Percentiles rank a stretch among this genome's conserved stretches.
These are phyloP conservation scores for Lodderomyces theae DNA, from an alignment of 1,139 yeast species.

Conservation along the genomic window DNA sequence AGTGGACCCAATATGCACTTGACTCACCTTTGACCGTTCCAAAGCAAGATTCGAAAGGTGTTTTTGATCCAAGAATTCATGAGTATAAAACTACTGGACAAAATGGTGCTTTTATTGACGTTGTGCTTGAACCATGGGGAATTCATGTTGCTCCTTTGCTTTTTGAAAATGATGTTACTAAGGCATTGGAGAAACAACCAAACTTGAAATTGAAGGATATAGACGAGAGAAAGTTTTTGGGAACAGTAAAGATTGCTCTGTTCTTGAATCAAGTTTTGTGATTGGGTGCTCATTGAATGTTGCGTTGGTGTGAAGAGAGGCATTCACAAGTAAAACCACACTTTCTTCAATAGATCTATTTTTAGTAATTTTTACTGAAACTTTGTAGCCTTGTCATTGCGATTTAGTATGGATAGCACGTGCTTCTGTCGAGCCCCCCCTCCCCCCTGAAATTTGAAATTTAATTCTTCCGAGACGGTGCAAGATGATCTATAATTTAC, in stretches of 20 bases:
- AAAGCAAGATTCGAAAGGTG: conserved; percentile 28
- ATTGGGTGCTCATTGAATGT: too few relatives aligned
- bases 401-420: too few relatives aligned
- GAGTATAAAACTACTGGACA: conserved; percentile 13
- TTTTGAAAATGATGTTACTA: conserved; percentile 27
- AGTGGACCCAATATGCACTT: conserved; percentile 36
- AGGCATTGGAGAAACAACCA: conserved; percentile 11
- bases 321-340: too few relatives aligned
- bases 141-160: conserved; percentile 38
- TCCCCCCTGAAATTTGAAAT: too few relatives aligned
- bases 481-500: too few relatives aligned
- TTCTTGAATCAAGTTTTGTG: conserved; percentile 27
- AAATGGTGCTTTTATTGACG: conserved; percentile 17
- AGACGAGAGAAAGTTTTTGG: conserved; percentile 25
- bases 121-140: conserved; percentile 44
- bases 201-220: conserved; percentile 13
- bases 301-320: too few relatives aligned
- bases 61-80: conserved; percentile 19
- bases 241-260: conserved; percentile 24
- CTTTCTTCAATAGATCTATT: too few relatives aligned
- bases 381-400: too few relatives aligned
- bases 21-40: conserved; percentile 24
- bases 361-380: too few relatives aligned
- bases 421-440: not conserved
- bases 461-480: too few relatives aligned